Conservation (phyloP, 108 stramenopile species). For the Discostella stelligeroides region DNA sequence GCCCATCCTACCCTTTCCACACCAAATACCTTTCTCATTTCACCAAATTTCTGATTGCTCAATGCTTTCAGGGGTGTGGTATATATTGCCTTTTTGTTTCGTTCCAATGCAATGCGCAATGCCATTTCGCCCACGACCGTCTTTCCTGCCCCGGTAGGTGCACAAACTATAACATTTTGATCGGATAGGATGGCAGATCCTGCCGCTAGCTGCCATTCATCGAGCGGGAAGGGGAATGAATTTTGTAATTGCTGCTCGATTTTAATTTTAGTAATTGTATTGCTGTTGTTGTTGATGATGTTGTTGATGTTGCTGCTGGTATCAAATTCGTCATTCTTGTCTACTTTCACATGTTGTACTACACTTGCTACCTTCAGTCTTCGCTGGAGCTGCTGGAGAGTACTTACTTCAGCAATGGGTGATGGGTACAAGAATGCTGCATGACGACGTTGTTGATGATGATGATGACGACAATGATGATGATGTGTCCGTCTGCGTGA, state of each 20-base stretch:
- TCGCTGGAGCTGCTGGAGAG: too few species aligned
- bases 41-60: constrained; percentile 93
- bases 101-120: constrained; percentile 66
- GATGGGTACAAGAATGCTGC: too few species aligned
- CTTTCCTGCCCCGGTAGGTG: constrained; percentile 91
- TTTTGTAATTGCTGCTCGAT: constrained; percentile 9
- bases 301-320: too few species aligned
- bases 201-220: constrained; percentile 37
- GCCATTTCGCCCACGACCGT: constrained; percentile 91
- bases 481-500: too few species aligned
- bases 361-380: too few species aligned
- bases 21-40: constrained; percentile 84
- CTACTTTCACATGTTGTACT: too few species aligned
- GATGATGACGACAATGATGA: too few species aligned
- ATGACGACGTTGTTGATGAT: too few species aligned
- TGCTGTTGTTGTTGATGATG: not conserved
- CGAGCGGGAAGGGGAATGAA: constrained; percentile 38
- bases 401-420: too few species aligned
- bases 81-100: constrained; percentile 74
- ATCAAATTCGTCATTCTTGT: too few species aligned
- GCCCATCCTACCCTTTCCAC: constrained; percentile 65
- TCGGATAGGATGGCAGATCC: constrained; percentile 32
- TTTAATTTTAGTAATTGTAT: not conserved
- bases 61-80: constrained; percentile 96
- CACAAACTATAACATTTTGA: constrained; percentile 91